Conservation (phyloP, 2,329 filamentous ascomycete species). For the Leptographium lundbergii region DNA sequence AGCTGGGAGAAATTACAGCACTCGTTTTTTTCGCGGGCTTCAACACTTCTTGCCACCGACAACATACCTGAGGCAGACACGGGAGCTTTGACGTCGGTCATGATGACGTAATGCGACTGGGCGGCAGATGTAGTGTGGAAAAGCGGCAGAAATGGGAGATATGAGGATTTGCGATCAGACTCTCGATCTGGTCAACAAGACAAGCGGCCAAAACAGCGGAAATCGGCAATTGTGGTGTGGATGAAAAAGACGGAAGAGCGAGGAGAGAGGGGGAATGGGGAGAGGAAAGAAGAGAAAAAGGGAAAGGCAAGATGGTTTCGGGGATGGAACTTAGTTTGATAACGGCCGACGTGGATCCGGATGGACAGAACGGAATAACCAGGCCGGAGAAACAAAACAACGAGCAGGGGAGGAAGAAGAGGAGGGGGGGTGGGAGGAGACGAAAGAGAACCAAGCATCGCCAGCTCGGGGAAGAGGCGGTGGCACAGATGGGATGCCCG, state of each 20-base stretch:
- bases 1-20: not conserved
- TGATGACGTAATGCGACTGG: not conserved
- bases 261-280: not conserved
- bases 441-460: not conserved
- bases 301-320: not conserved
- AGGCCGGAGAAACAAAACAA: not conserved
- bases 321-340: not conserved
- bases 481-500: not conserved
- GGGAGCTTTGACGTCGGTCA: not conserved
- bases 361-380: not conserved
- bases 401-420: not conserved
- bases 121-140: not conserved
- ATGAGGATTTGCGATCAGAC: not conserved
- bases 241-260: not conserved
- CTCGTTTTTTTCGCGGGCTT: not conserved
- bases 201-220: not conserved
- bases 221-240: not conserved
- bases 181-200: not conserved
- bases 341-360: not conserved
- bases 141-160: not conserved
- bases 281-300: not conserved
- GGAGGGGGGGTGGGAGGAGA: not conserved
- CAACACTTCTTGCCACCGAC: not conserved
- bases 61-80: not conserved
- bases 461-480: not conserved